phyloP scores from a whole-genome alignment of 495 filamentous ascomycete genomes.

The Pseudoneurospora amorphoporcata region DNA sequence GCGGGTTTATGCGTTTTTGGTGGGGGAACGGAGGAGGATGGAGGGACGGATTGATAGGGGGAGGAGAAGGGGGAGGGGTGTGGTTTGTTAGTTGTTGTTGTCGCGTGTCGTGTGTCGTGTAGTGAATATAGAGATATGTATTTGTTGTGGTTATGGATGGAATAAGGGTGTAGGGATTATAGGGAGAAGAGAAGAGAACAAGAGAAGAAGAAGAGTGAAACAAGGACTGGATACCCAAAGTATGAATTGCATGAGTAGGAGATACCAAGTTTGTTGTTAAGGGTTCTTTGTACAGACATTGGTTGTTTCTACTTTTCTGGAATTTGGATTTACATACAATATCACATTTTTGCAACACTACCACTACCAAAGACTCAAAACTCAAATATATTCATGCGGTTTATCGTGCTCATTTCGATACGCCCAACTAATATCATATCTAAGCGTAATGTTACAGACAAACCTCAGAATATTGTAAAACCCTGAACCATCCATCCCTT shows the following conservation, averaged over 20 bases:
- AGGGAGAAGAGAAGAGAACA: neutral
- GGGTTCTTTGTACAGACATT: neutral
- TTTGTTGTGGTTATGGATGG: neutral
- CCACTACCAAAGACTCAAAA: neutral
- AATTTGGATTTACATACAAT: neutral
- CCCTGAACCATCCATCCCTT: neutral
- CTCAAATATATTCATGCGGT: neutral
- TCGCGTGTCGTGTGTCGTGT: neutral
- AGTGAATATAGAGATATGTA: neutral
- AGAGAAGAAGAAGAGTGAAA: neutral
- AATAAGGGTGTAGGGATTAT: neutral
- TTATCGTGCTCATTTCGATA: neutral
- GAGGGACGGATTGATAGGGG: constrained; percentile 8
- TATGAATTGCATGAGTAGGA: neutral
- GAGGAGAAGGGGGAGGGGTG: neutral
- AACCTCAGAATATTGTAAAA: neutral
- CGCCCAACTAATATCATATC: neutral
- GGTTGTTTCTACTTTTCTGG: neutral
- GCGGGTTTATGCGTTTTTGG: constrained; percentile 40
- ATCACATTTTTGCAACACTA: neutral
- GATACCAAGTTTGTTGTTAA: neutral
- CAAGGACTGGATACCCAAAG: neutral
- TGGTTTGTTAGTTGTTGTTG: neutral
- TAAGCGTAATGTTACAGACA: constrained; percentile 4
- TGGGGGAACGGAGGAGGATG: constrained; percentile 33